These are phyloP conservation scores for Talaromyces thailandensis DNA, from an alignment of 495 filamentous ascomycete species.

Conservation along the genomic window DNA sequence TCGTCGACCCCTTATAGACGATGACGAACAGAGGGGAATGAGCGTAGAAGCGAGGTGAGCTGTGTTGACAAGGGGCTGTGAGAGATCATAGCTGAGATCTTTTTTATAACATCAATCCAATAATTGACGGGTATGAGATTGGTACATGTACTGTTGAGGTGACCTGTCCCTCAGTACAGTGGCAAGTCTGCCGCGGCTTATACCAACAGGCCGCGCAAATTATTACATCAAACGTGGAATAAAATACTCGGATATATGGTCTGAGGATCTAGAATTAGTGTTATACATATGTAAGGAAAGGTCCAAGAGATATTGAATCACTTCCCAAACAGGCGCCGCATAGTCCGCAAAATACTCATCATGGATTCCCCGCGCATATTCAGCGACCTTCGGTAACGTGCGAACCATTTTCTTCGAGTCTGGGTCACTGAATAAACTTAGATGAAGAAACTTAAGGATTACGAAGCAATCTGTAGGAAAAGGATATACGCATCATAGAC, in stretches of 20 bases:
- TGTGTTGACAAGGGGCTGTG: no score
- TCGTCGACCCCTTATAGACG: no score
- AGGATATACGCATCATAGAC: constrained; percentile 45
- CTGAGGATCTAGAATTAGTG: background rate
- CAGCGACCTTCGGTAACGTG: constrained; percentile 36
- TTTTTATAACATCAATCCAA: no score
- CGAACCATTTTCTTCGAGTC: constrained; percentile 33
- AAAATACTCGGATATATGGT: background rate
- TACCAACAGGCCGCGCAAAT: background rate
- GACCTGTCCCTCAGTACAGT: no score
- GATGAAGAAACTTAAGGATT: background rate
- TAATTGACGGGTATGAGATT: no score
- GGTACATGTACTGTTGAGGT: no score
- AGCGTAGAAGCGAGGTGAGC: no score
- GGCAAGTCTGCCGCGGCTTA: background rate
- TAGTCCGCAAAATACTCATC: constrained; percentile 53
- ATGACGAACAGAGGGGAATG: no score
- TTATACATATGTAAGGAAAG: background rate
- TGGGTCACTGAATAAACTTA: constrained; percentile 29
- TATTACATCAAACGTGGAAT: background rate
- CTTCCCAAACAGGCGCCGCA: constrained; percentile 21
- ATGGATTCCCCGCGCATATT: constrained; percentile 52
- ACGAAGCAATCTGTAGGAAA: background rate
- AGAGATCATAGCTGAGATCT: no score
- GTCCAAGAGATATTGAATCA: background rate